Percentiles rank a stretch among this genome's conserved stretches.
phyloP scores from a whole-genome alignment of 106 monocot species.

The Dendrobium chrysotoxum region DNA sequence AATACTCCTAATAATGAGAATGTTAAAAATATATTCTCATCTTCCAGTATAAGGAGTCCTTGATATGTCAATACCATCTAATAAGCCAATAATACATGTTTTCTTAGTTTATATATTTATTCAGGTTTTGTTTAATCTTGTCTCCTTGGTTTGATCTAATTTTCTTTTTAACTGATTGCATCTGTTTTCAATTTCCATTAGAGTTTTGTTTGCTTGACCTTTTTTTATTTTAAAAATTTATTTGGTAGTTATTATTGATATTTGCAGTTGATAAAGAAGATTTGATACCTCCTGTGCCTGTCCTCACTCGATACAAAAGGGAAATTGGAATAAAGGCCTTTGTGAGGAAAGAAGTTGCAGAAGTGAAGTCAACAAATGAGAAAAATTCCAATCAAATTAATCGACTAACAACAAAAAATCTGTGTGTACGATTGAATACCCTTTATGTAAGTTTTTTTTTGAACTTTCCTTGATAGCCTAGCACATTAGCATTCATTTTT shows the following conservation, averaged over 20 bases:
- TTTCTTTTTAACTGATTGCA: not conserved
- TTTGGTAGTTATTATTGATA: slow-evolving; percentile 1
- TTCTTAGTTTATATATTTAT: not conserved
- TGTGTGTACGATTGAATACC: slow-evolving; percentile 88
- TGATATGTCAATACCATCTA: not conserved
- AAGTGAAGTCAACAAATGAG: slow-evolving; percentile 44
- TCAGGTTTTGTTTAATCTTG: not conserved
- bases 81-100: not conserved
- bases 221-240: slow-evolving; percentile 2
- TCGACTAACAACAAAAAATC: slow-evolving; percentile 48
- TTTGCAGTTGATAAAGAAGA: slow-evolving; percentile 74
- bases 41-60: not conserved
- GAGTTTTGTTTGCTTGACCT: not conserved
- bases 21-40: not conserved
- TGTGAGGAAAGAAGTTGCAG: slow-evolving; percentile 63
- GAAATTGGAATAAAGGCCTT: slow-evolving; percentile 80
- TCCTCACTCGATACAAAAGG: slow-evolving; percentile 83
- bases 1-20: not conserved
- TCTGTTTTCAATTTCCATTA: not conserved
- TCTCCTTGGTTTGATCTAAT: not conserved
- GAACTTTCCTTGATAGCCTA: not conserved
- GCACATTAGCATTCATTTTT: not conserved
- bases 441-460: slow-evolving; percentile 67
- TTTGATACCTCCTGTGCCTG: slow-evolving; percentile 79
- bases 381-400: slow-evolving; percentile 71